Evolutionary conservation across 31 red algal genomes (phyloP).

Genomic region (Porphyra umbilicalis): DNA sequence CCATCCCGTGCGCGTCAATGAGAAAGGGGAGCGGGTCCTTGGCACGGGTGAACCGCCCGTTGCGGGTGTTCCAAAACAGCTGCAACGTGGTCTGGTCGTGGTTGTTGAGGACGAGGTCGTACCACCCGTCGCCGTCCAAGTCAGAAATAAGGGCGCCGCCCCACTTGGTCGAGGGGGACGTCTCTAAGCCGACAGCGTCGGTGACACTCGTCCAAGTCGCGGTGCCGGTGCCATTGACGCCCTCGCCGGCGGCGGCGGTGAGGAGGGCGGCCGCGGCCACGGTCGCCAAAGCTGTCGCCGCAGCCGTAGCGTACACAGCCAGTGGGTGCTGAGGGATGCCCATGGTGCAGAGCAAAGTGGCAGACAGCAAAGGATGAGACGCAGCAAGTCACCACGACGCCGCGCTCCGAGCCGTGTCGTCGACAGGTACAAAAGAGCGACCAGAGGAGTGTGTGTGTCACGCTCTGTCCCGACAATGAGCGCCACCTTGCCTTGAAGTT

Average conservation of each 20-base stretch:
- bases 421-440: too few species aligned
- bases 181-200: not conserved
- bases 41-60: not conserved
- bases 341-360: too few species aligned
- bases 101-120: slow-evolving; percentile 8
- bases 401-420: too few species aligned
- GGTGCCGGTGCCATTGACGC: not conserved
- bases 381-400: too few species aligned
- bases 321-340: too few species aligned
- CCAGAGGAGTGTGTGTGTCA: too few species aligned
- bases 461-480: too few species aligned
- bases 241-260: not conserved
- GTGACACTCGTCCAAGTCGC: not conserved
- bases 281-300: too few species aligned
- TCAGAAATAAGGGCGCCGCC: not conserved
- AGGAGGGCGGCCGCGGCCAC: not conserved
- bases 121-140: slow-evolving; percentile 3
- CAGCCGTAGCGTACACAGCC: too few species aligned
- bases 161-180: not conserved
- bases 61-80: not conserved
- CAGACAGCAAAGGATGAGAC: too few species aligned
- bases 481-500: too few species aligned
- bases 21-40: not conserved
- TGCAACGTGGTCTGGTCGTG: not conserved
- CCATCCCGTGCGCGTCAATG: not conserved